Percentiles rank a stretch among this genome's conserved stretches.
Evolutionary conservation across 2,329 filamentous ascomycete species (phyloP).

Genomic region (Pestalotiopsis fici): DNA sequence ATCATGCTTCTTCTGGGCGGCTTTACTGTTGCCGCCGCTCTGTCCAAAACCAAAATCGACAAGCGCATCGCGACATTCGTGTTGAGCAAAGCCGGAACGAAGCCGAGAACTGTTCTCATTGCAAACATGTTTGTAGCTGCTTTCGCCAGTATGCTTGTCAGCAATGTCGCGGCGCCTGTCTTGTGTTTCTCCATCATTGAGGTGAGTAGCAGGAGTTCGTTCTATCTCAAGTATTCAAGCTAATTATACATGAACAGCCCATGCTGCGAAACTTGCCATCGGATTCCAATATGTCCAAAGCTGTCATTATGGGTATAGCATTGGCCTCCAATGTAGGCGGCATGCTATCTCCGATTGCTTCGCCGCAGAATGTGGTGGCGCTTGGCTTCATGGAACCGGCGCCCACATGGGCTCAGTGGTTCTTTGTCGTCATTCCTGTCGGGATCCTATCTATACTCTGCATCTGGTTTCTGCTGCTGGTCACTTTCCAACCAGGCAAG

Average conservation of each 20-base stretch:
- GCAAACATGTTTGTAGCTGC: conserved; percentile 99
- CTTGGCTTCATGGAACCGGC: conserved; percentile 92
- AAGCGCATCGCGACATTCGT: conserved; percentile 97
- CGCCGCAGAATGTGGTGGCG: conserved; percentile 95
- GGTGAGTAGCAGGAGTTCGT: conserved; percentile 44
- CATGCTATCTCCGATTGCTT: conserved; percentile 94
- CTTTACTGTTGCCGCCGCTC: conserved; percentile 90
- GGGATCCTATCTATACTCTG: conserved; percentile 84
- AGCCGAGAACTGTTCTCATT: conserved; percentile 84
- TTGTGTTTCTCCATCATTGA: conserved; percentile 98
- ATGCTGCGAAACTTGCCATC: conserved; percentile 90
- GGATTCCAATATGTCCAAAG: conserved; percentile 92
- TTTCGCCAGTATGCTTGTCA: conserved; percentile 98
- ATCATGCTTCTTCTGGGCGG: conserved; percentile 97
- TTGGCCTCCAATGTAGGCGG: conserved; percentile 94
- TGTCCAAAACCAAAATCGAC: conserved; percentile 97
- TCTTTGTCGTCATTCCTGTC: conserved; percentile 92
- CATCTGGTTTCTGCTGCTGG: conserved; percentile 85
- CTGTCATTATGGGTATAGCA: conserved; percentile 92
- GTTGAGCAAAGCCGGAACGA: conserved; percentile 92
- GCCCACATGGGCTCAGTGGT: conserved; percentile 94
- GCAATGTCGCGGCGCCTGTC: conserved; percentile 95
- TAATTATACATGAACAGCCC: conserved; percentile 54
- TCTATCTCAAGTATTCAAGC: not conserved
- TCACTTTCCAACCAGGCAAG: conserved; percentile 81